A percentile compares a stretch with the other conserved stretches of the same genome.
Conservation (phyloP, 2,329 filamentous ascomycete species). For the Zasmidium angulare region DNA sequence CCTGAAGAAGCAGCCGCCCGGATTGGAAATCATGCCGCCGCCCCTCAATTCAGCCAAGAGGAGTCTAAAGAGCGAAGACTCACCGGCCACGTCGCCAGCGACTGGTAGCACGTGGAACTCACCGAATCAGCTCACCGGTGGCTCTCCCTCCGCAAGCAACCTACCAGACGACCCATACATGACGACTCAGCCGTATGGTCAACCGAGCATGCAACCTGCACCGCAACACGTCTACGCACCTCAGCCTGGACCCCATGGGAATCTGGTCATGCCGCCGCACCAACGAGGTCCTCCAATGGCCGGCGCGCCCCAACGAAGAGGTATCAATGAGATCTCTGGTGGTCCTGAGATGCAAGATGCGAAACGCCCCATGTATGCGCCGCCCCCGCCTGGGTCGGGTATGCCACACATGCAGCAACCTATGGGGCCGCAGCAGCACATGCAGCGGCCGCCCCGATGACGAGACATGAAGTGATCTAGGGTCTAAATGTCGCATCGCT, state of each 20-base stretch:
- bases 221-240: constrained; percentile 36
- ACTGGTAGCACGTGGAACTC: constrained; percentile 65
- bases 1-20: constrained; percentile 61
- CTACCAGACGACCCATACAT: constrained; percentile 47
- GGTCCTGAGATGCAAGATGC: constrained; percentile 51
- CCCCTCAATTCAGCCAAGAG: constrained; percentile 55
- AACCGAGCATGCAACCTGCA: constrained; percentile 18
- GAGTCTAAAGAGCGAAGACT: constrained; percentile 63
- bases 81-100: constrained; percentile 61
- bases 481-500: background rate
- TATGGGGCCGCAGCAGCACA: constrained; percentile 17
- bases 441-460: constrained; percentile 22
- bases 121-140: constrained; percentile 57
- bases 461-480: too few relatives aligned
- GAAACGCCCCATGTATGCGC: constrained; percentile 59
- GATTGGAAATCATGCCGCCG: constrained; percentile 49
- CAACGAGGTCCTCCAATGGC: constrained; percentile 26
- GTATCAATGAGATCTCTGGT: constrained; percentile 62
- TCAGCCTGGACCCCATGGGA: constrained; percentile 36
- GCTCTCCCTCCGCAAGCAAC: constrained; percentile 54
- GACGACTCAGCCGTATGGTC: constrained; percentile 44
- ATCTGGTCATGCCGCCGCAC: constrained; percentile 35
- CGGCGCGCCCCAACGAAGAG: constrained; percentile 51
- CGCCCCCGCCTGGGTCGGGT: constrained; percentile 43
- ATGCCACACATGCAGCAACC: constrained; percentile 31